phyloP scores from a whole-genome alignment of 2,329 filamentous ascomycete genomes.

The Dothistroma pini region DNA sequence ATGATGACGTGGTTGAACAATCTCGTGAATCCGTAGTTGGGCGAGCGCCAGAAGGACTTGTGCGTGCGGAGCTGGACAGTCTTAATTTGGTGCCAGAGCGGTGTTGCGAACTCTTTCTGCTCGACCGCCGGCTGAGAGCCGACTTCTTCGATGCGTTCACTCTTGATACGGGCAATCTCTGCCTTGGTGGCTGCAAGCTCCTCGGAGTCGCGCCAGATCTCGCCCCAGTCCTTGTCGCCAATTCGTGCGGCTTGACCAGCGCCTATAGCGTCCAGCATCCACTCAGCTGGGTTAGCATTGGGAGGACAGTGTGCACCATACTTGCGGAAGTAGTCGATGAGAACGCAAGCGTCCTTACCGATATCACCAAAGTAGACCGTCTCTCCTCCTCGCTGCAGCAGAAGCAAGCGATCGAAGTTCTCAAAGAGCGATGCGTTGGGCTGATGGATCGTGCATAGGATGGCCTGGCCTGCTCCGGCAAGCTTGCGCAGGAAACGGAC shows the following conservation, averaged over 20 bases:
- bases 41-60: conserved; percentile 76
- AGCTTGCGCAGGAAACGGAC: conserved; percentile 74
- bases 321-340: conserved; percentile 56
- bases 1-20: conserved; percentile 81
- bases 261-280: conserved; percentile 82
- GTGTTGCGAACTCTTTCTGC: conserved; percentile 78
- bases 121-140: conserved; percentile 43
- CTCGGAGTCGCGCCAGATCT: conserved; percentile 71
- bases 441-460: conserved; percentile 88
- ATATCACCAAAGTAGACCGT: conserved; percentile 87
- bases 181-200: conserved; percentile 66
- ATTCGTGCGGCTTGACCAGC: conserved; percentile 69
- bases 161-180: conserved; percentile 64
- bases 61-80: conserved; percentile 70
- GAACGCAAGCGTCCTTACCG: conserved; percentile 65
- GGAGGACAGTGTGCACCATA: conserved; percentile 52
- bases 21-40: conserved; percentile 84
- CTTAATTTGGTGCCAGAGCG: conserved; percentile 73
- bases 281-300: conserved; percentile 73
- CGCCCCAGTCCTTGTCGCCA: conserved; percentile 72
- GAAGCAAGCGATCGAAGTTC: conserved; percentile 77
- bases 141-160: conserved; percentile 52
- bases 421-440: conserved; percentile 83
- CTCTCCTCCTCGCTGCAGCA: conserved; percentile 72
- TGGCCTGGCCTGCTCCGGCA: conserved; percentile 75